Percentiles rank a stretch among this genome's conserved stretches.
phyloP scores from a whole-genome alignment of 2,329 filamentous ascomycete species.

The Zymoseptoria pseudotritici region DNA sequence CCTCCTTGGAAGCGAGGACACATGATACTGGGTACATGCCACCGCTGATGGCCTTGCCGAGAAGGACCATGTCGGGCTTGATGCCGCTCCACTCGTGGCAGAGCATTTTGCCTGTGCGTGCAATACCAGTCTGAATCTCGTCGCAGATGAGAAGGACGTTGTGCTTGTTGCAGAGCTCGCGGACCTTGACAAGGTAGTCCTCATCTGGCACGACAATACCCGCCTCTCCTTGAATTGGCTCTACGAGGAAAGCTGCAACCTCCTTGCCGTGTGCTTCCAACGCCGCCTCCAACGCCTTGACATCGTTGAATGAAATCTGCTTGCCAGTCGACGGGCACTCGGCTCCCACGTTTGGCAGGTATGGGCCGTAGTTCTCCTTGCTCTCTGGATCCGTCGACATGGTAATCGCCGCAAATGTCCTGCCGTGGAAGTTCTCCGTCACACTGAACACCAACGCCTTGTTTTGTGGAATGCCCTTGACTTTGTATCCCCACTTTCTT shows the following conservation, averaged over 20 bases:
- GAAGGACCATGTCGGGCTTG: slow-evolving; percentile 87
- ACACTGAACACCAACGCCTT: slow-evolving; percentile 80
- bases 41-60: slow-evolving; percentile 95
- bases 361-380: slow-evolving; percentile 92
- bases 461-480: slow-evolving; percentile 78
- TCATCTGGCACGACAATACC: slow-evolving; percentile 93
- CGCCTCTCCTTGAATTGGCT: slow-evolving; percentile 95
- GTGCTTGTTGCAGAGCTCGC: slow-evolving; percentile 85
- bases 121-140: slow-evolving; percentile 97
- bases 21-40: slow-evolving; percentile 99
- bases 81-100: slow-evolving; percentile 92
- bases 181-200: slow-evolving; percentile 72
- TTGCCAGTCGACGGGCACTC: slow-evolving; percentile 66
- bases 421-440: slow-evolving; percentile 90
- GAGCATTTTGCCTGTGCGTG: slow-evolving; percentile 85
- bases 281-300: slow-evolving; percentile 69
- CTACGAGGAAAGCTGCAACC: slow-evolving; percentile 86
- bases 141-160: slow-evolving; percentile 95
- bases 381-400: slow-evolving; percentile 94
- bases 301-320: slow-evolving; percentile 78
- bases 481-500: slow-evolving; percentile 96
- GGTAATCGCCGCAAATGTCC: slow-evolving; percentile 94
- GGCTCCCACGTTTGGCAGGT: slow-evolving; percentile 81
- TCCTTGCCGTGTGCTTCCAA: slow-evolving; percentile 75
- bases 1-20: slow-evolving; percentile 76